Evolutionary conservation across 768 basidiomycete genomes (phyloP).

Genomic region (Chalciporus sphaerocephalus): DNA sequence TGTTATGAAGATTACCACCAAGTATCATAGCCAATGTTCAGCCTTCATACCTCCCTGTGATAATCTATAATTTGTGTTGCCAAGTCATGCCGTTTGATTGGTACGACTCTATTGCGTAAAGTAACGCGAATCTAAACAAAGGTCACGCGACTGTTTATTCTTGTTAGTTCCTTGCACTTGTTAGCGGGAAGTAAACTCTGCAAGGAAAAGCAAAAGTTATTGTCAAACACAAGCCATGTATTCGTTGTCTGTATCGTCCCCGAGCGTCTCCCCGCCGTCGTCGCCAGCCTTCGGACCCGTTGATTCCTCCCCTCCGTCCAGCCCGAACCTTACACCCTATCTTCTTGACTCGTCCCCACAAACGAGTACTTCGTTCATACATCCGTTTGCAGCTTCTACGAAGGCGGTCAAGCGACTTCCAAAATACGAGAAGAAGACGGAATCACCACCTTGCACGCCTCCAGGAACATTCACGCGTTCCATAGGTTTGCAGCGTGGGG

Average conservation of each 20-base stretch:
- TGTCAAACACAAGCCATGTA: background rate
- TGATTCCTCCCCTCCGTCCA: conserved; percentile 37
- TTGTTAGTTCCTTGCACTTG: background rate
- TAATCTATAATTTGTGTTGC: too few relatives aligned
- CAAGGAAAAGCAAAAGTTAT: conserved; percentile 1
- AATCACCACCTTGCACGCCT: conserved; percentile 20
- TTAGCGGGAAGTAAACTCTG: background rate
- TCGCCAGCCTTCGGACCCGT: conserved; percentile 40
- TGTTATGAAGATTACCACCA: too few relatives aligned
- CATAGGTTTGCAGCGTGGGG: conserved; percentile 13
- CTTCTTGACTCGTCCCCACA: conserved; percentile 32
- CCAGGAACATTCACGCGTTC: conserved; percentile 16
- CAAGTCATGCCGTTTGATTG: too few relatives aligned
- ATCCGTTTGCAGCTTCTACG: conserved; percentile 60
- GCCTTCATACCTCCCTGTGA: too few relatives aligned
- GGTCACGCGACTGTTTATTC: background rate
- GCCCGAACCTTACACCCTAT: conserved; percentile 25
- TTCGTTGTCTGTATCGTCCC: conserved; percentile 12
- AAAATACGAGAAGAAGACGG: conserved; percentile 40
- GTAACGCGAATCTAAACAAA: background rate
- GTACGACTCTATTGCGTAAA: too few relatives aligned
- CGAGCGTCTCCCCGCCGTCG: conserved; percentile 45
- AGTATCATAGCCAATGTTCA: too few relatives aligned
- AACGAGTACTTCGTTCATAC: conserved; percentile 13
- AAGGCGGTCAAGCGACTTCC: conserved; percentile 42